phyloP scores from a whole-genome alignment of 2,329 filamentous ascomycete species.

The Ceratocystiopsis sp. region DNA sequence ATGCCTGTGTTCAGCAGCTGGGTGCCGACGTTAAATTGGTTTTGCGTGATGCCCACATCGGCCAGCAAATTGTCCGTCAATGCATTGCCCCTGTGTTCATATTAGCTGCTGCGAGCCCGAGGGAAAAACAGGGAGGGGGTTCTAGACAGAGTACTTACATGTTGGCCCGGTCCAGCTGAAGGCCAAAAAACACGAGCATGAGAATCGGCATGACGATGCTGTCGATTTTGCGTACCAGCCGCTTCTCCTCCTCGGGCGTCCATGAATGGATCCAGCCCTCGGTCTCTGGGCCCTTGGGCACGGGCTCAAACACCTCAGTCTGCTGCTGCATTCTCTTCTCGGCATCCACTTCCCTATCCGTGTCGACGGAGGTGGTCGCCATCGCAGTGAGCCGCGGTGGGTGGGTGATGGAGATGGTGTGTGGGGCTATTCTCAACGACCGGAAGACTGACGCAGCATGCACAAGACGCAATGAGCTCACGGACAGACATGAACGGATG shows the following conservation, averaged over 20 bases:
- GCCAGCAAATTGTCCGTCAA: slow-evolving; percentile 12
- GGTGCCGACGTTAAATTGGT: slow-evolving; percentile 28
- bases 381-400: no score
- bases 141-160: slow-evolving; percentile 6
- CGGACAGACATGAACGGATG: no score
- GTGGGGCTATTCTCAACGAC: not conserved
- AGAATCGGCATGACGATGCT: slow-evolving; percentile 25
- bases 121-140: no score
- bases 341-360: not conserved
- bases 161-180: slow-evolving; percentile 24
- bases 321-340: not conserved
- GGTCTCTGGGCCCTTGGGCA: not conserved
- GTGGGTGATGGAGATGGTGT: not conserved
- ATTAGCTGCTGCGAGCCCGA: not conserved
- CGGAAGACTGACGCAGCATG: no score
- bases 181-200: slow-evolving; percentile 24
- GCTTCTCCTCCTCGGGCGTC: slow-evolving; percentile 2
- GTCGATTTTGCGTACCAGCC: slow-evolving; percentile 13
- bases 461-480: no score
- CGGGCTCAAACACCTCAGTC: no score
- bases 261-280: slow-evolving; percentile 1
- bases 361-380: no score
- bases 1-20: slow-evolving; percentile 18
- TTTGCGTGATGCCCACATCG: slow-evolving; percentile 20
- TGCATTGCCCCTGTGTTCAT: slow-evolving; percentile 12